Evolutionary conservation across 345 rosid genomes (phyloP), one percentile per base, ranked within the genome.

Genomic region (Aurinia saxatilis): DNA sequence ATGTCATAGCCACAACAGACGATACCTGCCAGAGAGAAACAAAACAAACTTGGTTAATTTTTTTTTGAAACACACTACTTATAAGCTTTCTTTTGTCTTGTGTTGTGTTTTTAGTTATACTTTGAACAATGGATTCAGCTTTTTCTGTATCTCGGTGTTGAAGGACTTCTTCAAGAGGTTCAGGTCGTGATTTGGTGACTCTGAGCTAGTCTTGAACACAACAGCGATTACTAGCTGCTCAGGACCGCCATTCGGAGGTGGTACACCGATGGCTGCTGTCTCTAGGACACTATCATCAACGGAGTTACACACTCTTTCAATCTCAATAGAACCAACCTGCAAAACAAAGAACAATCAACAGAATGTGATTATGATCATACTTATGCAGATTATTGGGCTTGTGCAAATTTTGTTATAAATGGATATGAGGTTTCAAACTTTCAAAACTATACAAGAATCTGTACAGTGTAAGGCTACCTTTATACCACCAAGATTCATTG

Each of bases 401-500:
- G 45, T 33, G 7, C 62, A 23, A n/a, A 7, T 40, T 63, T 2
- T 39, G 5, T 53, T 31, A 55, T 47, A 6, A 19, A 12, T 39
- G 30, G 30, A 15, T 27, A 49, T 21, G n/a, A n/a, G n/a, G n/a
- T n/a, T n/a, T n/a, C n/a, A 19, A 36, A 34, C 2, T 10, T 18
- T 18, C 42, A 13, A 21, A 3, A 14, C 19, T 17, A 37, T 1
- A 50, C 35, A 50, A 16, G 39, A 49, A 38, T 49, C 4, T 50
- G 9, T 62, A 38, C 9, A 53, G 44, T 39, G 15, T 8, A 50
- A 19, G 58, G 57, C 30, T 78, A 93, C 99, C 97, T 90, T 93
- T 64, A 93, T 87, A 27, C 99, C 97, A 34, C 99, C 99, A 21
- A 93, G 83, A 75, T 93, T 93, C 99, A 93, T 90, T 12, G 96